Evolutionary conservation across 1,284 basidiomycete genomes (phyloP).

Genomic region (Mycosarcoma mackinlayi): DNA sequence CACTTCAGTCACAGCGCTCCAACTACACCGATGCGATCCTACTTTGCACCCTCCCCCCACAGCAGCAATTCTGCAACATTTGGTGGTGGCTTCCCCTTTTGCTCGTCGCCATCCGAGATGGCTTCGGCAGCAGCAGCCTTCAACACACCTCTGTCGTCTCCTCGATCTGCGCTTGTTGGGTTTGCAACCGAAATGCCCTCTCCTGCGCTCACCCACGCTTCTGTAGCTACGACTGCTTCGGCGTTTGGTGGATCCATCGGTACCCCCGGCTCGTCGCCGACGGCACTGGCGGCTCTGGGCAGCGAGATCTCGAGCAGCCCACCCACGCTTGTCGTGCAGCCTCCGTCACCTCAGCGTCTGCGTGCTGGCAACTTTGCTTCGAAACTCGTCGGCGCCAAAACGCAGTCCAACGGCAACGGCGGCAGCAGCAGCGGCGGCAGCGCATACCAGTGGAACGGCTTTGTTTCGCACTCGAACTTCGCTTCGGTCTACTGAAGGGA

Average conservation of each 20-base stretch:
- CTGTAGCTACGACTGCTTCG: not conserved
- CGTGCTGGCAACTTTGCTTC: not conserved
- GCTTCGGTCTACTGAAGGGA: constrained; percentile 33
- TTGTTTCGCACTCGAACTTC: not conserved
- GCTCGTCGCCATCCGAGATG: not conserved
- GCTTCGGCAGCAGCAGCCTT: constrained; percentile 8
- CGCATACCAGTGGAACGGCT: not conserved
- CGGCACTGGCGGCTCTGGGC: not conserved
- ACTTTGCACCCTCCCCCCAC: not conserved
- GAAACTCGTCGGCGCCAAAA: too few species aligned
- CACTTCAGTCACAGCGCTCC: constrained; percentile 28
- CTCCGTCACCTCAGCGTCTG: constrained; percentile 30
- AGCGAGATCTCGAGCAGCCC: constrained; percentile 6
- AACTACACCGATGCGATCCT: constrained; percentile 8
- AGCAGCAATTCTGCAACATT: not conserved
- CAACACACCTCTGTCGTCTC: constrained; percentile 1
- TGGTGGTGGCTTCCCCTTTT: constrained; percentile 4
- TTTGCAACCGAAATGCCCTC: constrained; percentile 5
- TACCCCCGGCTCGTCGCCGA: constrained; percentile 12
- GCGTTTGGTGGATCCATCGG: constrained; percentile 2
- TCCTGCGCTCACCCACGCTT: constrained; percentile 19
- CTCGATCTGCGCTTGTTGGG: not conserved
- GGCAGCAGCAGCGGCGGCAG: too few species aligned
- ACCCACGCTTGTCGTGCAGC: constrained; percentile 38
- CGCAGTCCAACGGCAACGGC: too few species aligned